Evolutionary conservation across 345 rosid genomes (phyloP), one percentile per base, ranked within the genome.

Genomic region (Theobroma cacao): DNA sequence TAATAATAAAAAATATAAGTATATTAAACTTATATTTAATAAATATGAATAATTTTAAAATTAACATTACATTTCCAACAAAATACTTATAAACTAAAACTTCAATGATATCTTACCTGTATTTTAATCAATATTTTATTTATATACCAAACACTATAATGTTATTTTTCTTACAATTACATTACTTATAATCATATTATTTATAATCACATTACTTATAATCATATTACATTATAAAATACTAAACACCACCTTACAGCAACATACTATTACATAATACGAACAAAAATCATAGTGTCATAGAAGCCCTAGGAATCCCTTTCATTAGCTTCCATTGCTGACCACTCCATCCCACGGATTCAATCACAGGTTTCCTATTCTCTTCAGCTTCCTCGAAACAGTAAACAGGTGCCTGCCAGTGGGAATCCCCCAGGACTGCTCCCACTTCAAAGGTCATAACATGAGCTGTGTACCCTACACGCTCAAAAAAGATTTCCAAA

Each of bases 381-480:
- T 81, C 74, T 72, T 72, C 70, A 24, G 68, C 38, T 62, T 79
- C 73, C 59, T 61, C 30, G 65, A 91, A 91, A 68, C 93, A 91
- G 64, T 88, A 86, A 63, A 75, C 79, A 13, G 93, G 92, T 0
- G 93, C 91, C 60, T 88, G 92, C 93, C 92, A 90, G 28, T 87
- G 75, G 30, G 83, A 81, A 83, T 90, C 93, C 55, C 87, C 93
- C 11, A 90, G 79, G 52, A 86, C 85, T 3, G 88, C 92, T 18
- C 92, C 93, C 47, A 88, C 91, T 55, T 90, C 93, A 31, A 79
- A 91, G 17, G 95, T 90, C 90, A 88, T 88, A 68, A 90, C 88
- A 87, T 90, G 91, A 68, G 88, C 88, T 31, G 74, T 82, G 22
- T 78, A 77, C 50, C 92, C 94, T 89, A 78, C 82, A 83, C 53